Percentiles rank a stretch among this genome's conserved stretches.
These are phyloP conservation scores for Rubia tinctorum DNA, from an alignment of 305 asterid genomes.

Conservation along the genomic window DNA sequence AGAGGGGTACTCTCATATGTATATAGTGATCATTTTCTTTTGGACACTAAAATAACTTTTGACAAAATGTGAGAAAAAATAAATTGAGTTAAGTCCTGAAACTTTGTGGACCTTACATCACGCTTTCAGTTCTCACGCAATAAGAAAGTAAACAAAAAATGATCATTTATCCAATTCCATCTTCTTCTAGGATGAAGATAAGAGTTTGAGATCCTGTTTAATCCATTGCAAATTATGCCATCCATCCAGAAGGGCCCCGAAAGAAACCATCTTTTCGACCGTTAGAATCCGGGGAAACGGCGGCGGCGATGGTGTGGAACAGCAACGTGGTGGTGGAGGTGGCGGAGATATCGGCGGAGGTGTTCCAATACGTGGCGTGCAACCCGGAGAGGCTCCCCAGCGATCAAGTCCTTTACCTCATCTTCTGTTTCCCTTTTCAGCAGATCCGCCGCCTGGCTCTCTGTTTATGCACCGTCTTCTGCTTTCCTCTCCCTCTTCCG, in stretches of 20 bases:
- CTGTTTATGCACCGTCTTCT: constrained; percentile 60
- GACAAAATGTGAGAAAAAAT: too few species aligned
- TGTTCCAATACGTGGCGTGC: constrained; percentile 67
- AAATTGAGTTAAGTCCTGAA: background rate
- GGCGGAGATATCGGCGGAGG: constrained; percentile 58
- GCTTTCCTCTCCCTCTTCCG: constrained; percentile 40
- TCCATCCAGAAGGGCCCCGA: background rate
- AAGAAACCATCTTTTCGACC: background rate
- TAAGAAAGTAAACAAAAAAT: background rate
- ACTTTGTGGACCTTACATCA: background rate
- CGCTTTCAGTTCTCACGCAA: background rate
- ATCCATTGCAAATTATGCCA: background rate
- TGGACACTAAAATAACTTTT: too few species aligned
- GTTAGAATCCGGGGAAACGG: background rate
- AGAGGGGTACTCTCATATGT: too few species aligned
- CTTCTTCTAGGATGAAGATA: background rate
- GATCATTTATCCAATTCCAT: background rate
- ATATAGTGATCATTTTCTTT: too few species aligned
- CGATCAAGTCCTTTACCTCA: constrained; percentile 64
- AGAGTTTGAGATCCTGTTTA: background rate
- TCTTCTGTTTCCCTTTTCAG: constrained; percentile 64
- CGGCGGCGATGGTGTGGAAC: constrained; percentile 52
- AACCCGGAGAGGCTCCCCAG: constrained; percentile 60
- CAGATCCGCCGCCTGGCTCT: constrained; percentile 64
- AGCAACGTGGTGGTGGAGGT: constrained; percentile 54